Evolutionary conservation across 2,329 filamentous ascomycete species (phyloP).

Genomic region (Trematosphaeria pertusa): DNA sequence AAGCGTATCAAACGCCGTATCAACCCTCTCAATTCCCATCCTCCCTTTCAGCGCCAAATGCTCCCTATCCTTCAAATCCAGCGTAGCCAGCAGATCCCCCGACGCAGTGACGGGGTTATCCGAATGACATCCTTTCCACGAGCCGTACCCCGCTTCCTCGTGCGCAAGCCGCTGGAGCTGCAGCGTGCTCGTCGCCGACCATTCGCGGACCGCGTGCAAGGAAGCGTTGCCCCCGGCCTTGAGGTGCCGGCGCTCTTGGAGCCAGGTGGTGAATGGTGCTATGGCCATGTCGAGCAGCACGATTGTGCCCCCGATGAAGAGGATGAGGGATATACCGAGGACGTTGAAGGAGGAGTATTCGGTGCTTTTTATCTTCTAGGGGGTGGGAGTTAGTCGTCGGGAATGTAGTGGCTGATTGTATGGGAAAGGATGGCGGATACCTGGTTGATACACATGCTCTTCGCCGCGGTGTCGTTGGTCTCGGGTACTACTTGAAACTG

Average conservation of each 20-base stretch:
- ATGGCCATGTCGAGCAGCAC: slow-evolving; percentile 16
- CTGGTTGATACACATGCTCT: slow-evolving; percentile 6
- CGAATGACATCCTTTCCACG: background rate
- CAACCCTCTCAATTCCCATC: too few relatives aligned
- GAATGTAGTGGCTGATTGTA: background rate
- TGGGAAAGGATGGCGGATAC: slow-evolving; percentile 1
- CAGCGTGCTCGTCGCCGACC: slow-evolving; percentile 1
- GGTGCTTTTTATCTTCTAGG: slow-evolving; percentile 28
- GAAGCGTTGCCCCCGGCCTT: background rate
- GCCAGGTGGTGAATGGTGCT: slow-evolving; percentile 6
- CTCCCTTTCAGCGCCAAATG: slow-evolving; percentile 4
- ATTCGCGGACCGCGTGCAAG: background rate
- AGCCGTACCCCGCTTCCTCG: slow-evolving; percentile 6
- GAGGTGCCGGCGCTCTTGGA: slow-evolving; percentile 6
- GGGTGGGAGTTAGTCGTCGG: background rate
- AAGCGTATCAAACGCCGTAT: too few relatives aligned
- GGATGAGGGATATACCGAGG: slow-evolving; percentile 24
- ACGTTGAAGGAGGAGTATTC: slow-evolving; percentile 31
- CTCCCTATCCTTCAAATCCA: slow-evolving; percentile 2
- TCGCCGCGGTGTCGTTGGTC: slow-evolving; percentile 6
- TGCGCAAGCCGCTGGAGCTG: slow-evolving; percentile 31
- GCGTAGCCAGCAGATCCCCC: slow-evolving; percentile 1
- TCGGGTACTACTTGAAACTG: background rate
- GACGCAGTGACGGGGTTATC: background rate
- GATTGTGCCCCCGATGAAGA: slow-evolving; percentile 21